Conservation (phyloP, 805 yeast species). For the Debaryomyces castellii region DNA sequence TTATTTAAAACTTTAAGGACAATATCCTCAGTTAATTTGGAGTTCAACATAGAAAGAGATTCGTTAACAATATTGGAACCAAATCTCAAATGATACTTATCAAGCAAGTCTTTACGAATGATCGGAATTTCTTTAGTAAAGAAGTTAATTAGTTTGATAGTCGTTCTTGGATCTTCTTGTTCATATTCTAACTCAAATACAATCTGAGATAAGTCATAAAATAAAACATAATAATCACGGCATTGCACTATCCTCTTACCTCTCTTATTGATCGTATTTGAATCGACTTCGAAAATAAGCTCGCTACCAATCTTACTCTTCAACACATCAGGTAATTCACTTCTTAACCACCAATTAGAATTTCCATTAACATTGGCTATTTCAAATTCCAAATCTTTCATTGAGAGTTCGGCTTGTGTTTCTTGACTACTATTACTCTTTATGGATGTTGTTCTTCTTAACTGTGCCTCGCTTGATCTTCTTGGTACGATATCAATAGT, state of each 20-base stretch:
- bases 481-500: background rate
- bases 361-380: conserved; percentile 22
- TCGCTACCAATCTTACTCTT: conserved; percentile 44
- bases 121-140: conserved; percentile 42
- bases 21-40: conserved; percentile 24
- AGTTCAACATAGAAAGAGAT: conserved; percentile 34
- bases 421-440: conserved; percentile 14
- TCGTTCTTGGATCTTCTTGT: conserved; percentile 49
- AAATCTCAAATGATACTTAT: conserved; percentile 44
- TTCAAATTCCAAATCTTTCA: conserved; percentile 28
- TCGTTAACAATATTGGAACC: conserved; percentile 49
- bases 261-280: conserved; percentile 53
- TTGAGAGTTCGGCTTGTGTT: conserved; percentile 27
- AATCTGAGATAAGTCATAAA: conserved; percentile 70
- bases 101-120: conserved; percentile 47
- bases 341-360: conserved; percentile 67
- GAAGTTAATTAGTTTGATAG: conserved; percentile 38
- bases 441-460: conserved; percentile 13
- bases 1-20: conserved; percentile 20
- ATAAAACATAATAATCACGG: conserved; percentile 70
- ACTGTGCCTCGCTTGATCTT: conserved; percentile 13
- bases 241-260: conserved; percentile 48
- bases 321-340: conserved; percentile 56
- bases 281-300: conserved; percentile 65
- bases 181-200: conserved; percentile 60